These are phyloP conservation scores for Mortierella sp. DNA, from an alignment of 371 early-diverging fungal species.

Conservation along the genomic window DNA sequence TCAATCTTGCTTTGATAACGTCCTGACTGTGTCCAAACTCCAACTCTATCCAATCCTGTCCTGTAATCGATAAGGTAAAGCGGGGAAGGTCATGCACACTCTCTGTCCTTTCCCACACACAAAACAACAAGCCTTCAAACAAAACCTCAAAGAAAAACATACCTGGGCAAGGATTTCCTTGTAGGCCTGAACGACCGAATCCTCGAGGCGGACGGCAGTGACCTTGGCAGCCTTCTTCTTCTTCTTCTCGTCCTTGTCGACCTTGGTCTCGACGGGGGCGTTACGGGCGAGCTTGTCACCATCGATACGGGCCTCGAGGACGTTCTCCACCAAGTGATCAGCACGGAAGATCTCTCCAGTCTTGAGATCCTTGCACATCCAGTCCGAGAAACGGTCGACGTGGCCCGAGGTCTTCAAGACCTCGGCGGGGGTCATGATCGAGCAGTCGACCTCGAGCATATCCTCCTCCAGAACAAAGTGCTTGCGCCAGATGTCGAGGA, in stretches of 20 bases:
- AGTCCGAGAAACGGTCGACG: conserved; percentile 99
- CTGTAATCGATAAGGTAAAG: not conserved
- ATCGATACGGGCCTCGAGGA: conserved; percentile 90
- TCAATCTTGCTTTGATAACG: not conserved
- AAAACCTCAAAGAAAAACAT: conserved; percentile 13
- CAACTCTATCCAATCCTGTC: not conserved
- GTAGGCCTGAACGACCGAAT: conserved; percentile 77
- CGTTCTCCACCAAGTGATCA: conserved; percentile 98
- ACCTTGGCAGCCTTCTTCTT: conserved; percentile 84
- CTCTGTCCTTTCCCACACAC: not conserved
- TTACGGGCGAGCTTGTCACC: conserved; percentile 83
- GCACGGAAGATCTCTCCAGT: conserved; percentile 98
- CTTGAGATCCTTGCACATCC: conserved; percentile 96
- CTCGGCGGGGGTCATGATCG: conserved; percentile 97
- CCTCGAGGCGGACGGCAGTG: conserved; percentile 77
- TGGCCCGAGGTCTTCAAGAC: conserved; percentile 99
- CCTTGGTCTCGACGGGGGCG: conserved; percentile 64
- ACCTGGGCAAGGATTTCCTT: conserved; percentile 91
- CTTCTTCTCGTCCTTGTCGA: conserved; percentile 68
- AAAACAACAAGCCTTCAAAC: not conserved
- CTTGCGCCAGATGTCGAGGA: conserved; percentile 94
- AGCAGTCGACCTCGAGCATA: conserved; percentile 99
- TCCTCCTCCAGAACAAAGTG: conserved; percentile 99
- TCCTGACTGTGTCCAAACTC: not conserved
- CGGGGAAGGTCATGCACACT: not conserved